Conservation (phyloP, 257 asterid species). For the Handroanthus guayacan region DNA sequence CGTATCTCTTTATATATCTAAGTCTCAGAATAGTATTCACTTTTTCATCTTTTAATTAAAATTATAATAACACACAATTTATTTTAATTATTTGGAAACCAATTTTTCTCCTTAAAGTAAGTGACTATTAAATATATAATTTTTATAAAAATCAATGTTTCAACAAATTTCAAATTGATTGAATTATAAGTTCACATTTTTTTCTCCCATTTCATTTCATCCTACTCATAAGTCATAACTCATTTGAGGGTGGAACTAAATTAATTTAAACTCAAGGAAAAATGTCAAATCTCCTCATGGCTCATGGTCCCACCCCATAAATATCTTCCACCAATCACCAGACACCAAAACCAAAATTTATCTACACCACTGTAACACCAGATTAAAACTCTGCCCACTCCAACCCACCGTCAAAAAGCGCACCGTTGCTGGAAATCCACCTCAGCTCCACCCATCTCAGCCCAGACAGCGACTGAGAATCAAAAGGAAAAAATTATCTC, state of each 20-base stretch:
- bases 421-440: slow-evolving; percentile 45
- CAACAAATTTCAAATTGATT: too few relatives aligned
- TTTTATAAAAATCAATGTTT: too few relatives aligned
- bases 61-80: too few relatives aligned
- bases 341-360: slow-evolving; percentile 9
- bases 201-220: background rate
- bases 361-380: slow-evolving; percentile 27
- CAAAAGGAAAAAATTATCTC: background rate
- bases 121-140: too few relatives aligned
- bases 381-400: slow-evolving; percentile 24
- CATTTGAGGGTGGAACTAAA: background rate
- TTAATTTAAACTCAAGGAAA: background rate
- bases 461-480: slow-evolving; percentile 38
- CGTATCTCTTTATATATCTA: too few relatives aligned
- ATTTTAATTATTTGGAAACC: too few relatives aligned
- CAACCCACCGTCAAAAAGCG: slow-evolving; percentile 38
- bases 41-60: too few relatives aligned
- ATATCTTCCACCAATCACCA: slow-evolving; percentile 15
- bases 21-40: too few relatives aligned
- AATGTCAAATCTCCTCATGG: background rate
- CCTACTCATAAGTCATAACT: background rate
- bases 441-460: slow-evolving; percentile 44
- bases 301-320: slow-evolving; percentile 11
- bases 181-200: too few relatives aligned
- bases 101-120: too few relatives aligned